Conservation (phyloP, 345 rosid genomes). For the Diplotaxis tenuifolia region DNA sequence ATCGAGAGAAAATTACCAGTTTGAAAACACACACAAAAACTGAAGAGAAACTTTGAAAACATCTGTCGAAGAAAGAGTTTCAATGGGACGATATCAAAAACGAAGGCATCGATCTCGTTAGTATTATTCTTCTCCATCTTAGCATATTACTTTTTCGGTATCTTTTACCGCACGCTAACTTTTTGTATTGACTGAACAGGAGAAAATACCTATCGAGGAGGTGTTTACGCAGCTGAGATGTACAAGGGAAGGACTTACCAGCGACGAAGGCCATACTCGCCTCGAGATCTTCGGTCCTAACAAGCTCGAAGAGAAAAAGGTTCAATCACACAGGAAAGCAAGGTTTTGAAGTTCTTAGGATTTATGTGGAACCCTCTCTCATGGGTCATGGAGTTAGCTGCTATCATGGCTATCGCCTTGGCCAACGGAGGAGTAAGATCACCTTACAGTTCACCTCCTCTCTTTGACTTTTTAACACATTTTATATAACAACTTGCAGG, state of each 20-base stretch:
- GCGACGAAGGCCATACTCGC: conserved; percentile 63
- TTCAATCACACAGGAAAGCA: conserved; percentile 56
- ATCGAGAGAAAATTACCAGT: conserved; percentile 28
- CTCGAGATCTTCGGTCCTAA: conserved; percentile 72
- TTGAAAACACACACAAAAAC: conserved; percentile 4
- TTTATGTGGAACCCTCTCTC: conserved; percentile 96
- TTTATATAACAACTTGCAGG: background rate
- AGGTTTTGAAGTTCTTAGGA: conserved; percentile 68
- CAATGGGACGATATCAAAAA: conserved; percentile 56
- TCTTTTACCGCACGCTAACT: no score
- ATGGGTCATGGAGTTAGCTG: conserved; percentile 90
- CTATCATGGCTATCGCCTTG: conserved; percentile 73
- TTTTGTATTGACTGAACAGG: conserved; percentile 38
- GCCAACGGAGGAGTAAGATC: conserved; percentile 72
- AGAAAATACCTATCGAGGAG: conserved; percentile 65
- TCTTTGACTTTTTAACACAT: background rate
- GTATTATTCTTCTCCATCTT: background rate
- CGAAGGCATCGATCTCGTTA: conserved; percentile 56
- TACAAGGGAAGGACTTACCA: conserved; percentile 55
- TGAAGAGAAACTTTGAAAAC: conserved; percentile 11
- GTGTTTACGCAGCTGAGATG: conserved; percentile 68
- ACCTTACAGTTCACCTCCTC: background rate
- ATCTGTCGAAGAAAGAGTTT: background rate
- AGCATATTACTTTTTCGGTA: no score
- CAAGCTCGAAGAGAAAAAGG: conserved; percentile 84